A percentile compares a stretch with the other conserved stretches of the same genome.
Conservation (phyloP, 495 filamentous ascomycete species). For the Penicillium angulare region DNA sequence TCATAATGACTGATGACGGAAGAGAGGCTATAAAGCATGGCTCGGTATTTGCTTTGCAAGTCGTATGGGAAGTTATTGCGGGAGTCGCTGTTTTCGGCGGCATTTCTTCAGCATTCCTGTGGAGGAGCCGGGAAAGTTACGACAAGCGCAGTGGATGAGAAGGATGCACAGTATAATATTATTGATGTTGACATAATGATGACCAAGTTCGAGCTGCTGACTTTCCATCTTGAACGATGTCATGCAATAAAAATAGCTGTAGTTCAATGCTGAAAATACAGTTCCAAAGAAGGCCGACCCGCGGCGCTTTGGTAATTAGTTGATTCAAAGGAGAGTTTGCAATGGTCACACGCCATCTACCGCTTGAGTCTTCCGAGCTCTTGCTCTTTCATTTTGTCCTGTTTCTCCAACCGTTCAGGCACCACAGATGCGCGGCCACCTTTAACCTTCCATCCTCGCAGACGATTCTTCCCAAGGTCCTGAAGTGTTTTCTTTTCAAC, state of each 20-base stretch:
- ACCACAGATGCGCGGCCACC: constrained; percentile 49
- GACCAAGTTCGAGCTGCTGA: no score
- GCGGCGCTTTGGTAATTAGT: no score
- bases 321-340: no score
- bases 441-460: constrained; percentile 62
- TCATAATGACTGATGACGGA: constrained; percentile 14
- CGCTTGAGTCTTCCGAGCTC: constrained; percentile 20
- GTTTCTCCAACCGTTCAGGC: constrained; percentile 40
- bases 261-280: no score
- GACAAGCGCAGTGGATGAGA: not conserved
- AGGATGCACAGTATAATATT: no score
- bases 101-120: constrained; percentile 23
- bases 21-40: constrained; percentile 18
- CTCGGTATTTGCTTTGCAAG: constrained; percentile 17
- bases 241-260: no score
- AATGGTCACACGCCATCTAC: not conserved
- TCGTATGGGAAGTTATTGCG: constrained; percentile 26
- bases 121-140: not conserved
- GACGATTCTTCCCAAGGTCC: constrained; percentile 54
- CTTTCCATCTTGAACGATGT: not conserved
- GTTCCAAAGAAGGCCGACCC: no score
- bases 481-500: constrained; percentile 66
- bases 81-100: constrained; percentile 22
- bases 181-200: no score
- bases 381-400: constrained; percentile 39